Base-by-base conservation (phyloP, 2,329 filamentous ascomycete species). In the Botrytis aclada region DNA sequence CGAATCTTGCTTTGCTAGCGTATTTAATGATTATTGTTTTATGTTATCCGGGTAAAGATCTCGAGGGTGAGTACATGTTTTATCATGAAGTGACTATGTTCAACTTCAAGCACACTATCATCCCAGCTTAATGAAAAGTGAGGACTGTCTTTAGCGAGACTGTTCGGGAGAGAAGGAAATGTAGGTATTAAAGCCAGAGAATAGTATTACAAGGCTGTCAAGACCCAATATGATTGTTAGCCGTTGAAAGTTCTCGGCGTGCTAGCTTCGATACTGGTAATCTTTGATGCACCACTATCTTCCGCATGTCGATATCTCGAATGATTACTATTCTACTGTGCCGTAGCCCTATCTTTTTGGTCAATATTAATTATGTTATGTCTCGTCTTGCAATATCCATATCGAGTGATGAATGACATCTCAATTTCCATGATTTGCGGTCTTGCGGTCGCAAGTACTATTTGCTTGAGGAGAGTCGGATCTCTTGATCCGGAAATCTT, bases 371-470 rank as follows among this genome's bases (percentile, higher is more conserved):
- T 5, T 20, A 45, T 45, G 4, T 16, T 16, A 54, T 14, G n/a
- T 2, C 29, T n/a, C 25, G 12, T 51, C 10, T 51, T 51, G 47
- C 47, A 14, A 7, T 16, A 0, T 54, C 10, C 14, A 18, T 54
- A 54, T n/a, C 14, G n/a, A 54, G 51, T 54, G 25, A 54, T 6
- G 51, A n/a, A 12, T 16, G 22, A 7, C 4, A 18, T 4, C 2
- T 3, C 6, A 2, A n/a, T 18, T 54, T 29, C 0, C 25, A 29
- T 29, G 12, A 0, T 14, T 54, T 54, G n/a, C 51, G 14, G 1
- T 16, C 8, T 9, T 4, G 14, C 3, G 3, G 2, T 8, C 6
- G 5, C 1, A 1, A 18, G 16, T 54, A 29, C 14, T 25, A 5
- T 54, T 29, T 2, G 16, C 25, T 54, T 54, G 14, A 54, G 25